These are phyloP conservation scores for Hypoxylon fragiforme DNA, from an alignment of 495 filamentous ascomycete species.

Conservation along the genomic window DNA sequence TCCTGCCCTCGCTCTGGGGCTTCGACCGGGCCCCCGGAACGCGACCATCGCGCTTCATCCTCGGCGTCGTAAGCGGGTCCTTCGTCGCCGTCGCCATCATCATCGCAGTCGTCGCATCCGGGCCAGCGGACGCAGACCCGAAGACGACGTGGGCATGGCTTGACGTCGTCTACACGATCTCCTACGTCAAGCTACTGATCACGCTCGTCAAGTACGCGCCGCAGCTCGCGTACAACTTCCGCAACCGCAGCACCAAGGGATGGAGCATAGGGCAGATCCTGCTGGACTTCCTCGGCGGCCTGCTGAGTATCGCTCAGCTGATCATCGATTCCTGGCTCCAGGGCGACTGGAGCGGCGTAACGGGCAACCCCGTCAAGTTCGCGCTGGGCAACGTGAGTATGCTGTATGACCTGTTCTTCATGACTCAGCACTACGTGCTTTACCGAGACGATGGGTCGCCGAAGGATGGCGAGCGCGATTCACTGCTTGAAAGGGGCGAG, in stretches of 20 bases:
- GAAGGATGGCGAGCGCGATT: constrained; percentile 41
- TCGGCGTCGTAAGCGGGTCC: constrained; percentile 68
- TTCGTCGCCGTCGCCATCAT: constrained; percentile 60
- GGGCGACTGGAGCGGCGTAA: constrained; percentile 83
- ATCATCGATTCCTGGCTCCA: constrained; percentile 83
- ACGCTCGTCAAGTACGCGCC: constrained; percentile 91
- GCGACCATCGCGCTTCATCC: constrained; percentile 64
- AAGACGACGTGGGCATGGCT: constrained; percentile 49
- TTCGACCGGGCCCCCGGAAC: constrained; percentile 61
- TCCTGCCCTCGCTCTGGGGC: constrained; percentile 71
- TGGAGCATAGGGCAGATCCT: constrained; percentile 87
- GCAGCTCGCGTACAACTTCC: constrained; percentile 80
- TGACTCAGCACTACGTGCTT: constrained; percentile 82
- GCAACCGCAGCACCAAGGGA: constrained; percentile 77
- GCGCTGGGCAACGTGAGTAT: constrained; percentile 80
- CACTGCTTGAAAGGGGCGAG: constrained; percentile 40
- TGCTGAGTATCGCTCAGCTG: constrained; percentile 82
- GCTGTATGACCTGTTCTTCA: constrained; percentile 83
- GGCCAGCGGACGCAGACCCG: constrained; percentile 55
- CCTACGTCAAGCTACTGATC: constrained; percentile 85
- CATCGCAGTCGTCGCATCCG: constrained; percentile 54
- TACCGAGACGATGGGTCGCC: constrained; percentile 52
- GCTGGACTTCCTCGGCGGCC: constrained; percentile 79
- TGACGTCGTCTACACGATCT: constrained; percentile 69
- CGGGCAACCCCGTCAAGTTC: constrained; percentile 91